Evolutionary conservation across 148 eudicot genomes (phyloP).

Genomic region (Chenopodium suecicum): DNA sequence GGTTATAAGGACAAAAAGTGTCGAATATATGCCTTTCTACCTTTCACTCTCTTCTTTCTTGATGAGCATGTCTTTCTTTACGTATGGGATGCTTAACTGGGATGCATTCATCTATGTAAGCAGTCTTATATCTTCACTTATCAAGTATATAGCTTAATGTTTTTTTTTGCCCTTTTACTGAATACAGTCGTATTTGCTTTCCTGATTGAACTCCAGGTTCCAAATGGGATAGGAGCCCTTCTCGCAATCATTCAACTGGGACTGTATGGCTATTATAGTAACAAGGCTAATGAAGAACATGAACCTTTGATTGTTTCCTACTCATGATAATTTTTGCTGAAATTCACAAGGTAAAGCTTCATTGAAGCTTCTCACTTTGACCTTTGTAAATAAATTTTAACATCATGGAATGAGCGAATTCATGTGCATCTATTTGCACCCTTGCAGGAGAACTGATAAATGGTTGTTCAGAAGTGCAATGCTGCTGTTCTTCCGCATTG

Average conservation of each 20-base stretch:
- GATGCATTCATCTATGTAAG: constrained; percentile 86
- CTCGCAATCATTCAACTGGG: constrained; percentile 63
- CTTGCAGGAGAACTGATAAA: not conserved
- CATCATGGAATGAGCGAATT: not conserved
- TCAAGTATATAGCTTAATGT: not conserved
- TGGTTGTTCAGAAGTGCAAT: not conserved
- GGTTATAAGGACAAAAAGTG: constrained; percentile 76
- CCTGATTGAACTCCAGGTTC: constrained; percentile 55
- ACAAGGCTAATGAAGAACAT: constrained; percentile 36
- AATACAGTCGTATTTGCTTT: not conserved
- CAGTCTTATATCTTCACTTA: constrained; percentile 2
- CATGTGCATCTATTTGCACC: not conserved
- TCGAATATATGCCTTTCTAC: constrained; percentile 91
- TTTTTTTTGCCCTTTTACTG: not conserved
- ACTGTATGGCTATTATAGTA: constrained; percentile 50
- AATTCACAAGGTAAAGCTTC: constrained; percentile 13
- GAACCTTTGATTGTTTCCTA: constrained; percentile 56
- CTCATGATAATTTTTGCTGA: constrained; percentile 24
- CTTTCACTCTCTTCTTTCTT: constrained; percentile 82
- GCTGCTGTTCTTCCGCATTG: not conserved
- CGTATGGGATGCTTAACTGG: constrained; percentile 61
- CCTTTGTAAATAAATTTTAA: not conserved
- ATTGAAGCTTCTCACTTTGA: not conserved
- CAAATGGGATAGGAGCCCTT: constrained; percentile 78
- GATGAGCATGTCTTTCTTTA: constrained; percentile 76